These are phyloP conservation scores for Pythium chondricola DNA, from an alignment of 352 stramenopile species.

Conservation along the genomic window DNA sequence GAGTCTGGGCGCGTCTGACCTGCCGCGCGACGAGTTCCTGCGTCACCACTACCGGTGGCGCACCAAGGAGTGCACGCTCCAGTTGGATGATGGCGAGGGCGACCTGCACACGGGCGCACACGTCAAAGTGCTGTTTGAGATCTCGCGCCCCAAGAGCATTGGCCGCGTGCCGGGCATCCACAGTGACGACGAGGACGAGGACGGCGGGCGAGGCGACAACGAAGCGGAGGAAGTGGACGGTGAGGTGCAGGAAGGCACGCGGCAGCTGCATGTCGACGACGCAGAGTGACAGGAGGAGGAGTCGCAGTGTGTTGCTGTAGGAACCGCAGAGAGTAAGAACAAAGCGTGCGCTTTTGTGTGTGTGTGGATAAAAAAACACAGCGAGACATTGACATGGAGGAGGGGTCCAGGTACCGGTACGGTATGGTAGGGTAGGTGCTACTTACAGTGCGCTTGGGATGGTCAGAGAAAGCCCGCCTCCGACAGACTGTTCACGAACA, in stretches of 20 bases:
- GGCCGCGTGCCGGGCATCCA: conserved; percentile 16
- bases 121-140: conserved; percentile 54
- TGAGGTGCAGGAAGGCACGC: conserved; percentile 12
- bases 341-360: too few relatives aligned
- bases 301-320: too few relatives aligned
- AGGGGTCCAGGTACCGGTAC: too few relatives aligned
- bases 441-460: too few relatives aligned
- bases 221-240: conserved; percentile 5
- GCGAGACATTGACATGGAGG: too few relatives aligned
- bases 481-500: conserved; percentile 87
- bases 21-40: conserved; percentile 70
- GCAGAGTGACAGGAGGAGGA: conserved; percentile 3
- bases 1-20: conserved; percentile 62
- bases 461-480: conserved; percentile 80
- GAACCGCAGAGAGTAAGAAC: too few relatives aligned
- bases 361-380: too few relatives aligned
- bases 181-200: conserved; percentile 14
- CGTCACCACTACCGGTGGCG: conserved; percentile 61
- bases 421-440: too few relatives aligned
- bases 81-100: conserved; percentile 37
- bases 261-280: conserved; percentile 10
- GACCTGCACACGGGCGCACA: conserved; percentile 31
- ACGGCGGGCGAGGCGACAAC: background rate
- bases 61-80: conserved; percentile 37
- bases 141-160: conserved; percentile 25